Evolutionary conservation across 2,329 filamentous ascomycete species (phyloP), one percentile per base, ranked within the genome.

Genomic region (Venturia oleaginea): DNA sequence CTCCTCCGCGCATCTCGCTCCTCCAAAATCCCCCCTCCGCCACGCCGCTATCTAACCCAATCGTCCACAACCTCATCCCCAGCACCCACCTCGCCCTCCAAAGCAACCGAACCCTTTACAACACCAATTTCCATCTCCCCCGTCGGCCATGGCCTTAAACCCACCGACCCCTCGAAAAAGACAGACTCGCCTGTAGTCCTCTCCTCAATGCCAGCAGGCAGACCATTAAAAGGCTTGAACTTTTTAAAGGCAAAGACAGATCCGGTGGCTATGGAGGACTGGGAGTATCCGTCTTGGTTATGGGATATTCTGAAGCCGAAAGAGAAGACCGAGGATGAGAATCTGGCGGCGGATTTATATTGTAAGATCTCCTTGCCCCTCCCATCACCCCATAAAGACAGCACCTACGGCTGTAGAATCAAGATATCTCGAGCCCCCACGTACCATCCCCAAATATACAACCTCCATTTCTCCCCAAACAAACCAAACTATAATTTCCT

Each of bases 271-370:
- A 75, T 86, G 70, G 80, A 86, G 40, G 91, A 95, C 69, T 80
- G 85, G 27, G 88, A 89, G 67, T 95, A 95, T 76, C 91, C 91
- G 3, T 80, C 79, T 30, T 95, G 91, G 91, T 75, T 95, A 67
- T 95, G 91, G 91, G 80, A 76, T 3, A 86, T 89, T 69, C 77
- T 94, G 64, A 83, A 86, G 61, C 79, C 76, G 70, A 78, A 84
- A 75, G 83, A 84, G 75, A 84, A 82, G 72, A 73, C 71, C 65
- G 72, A 77, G 2, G 83, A 76, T 4, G 83, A 80, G 3, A 82
- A 79, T 13, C 81, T 80, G 11, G 83, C 83, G 32, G 88, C 86
- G 27, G 90, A 93, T 78, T 82, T 92, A 69, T 94, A 91, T 75
- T 92, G 90, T 93, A 84, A 61, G 88, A 32, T 34, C 30, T 1